Evolutionary conservation across 768 basidiomycete genomes (phyloP).

Genomic region (Kondoa subrosea): DNA sequence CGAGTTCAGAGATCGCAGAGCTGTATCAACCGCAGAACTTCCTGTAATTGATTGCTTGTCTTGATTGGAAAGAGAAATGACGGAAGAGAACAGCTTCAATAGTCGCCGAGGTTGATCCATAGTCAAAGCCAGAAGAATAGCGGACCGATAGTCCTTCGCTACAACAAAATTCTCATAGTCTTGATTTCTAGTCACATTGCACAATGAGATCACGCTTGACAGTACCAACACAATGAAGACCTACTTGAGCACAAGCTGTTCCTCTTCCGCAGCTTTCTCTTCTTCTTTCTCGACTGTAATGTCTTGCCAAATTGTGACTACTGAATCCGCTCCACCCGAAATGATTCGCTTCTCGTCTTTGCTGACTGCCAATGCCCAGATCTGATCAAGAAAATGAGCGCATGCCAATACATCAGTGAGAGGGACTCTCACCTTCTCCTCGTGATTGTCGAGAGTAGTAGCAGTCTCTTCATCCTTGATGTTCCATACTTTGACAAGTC

Average conservation of each 20-base stretch:
- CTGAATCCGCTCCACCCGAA: slow-evolving; percentile 87
- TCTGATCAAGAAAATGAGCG: slow-evolving; percentile 37
- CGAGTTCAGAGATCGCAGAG: slow-evolving; percentile 53
- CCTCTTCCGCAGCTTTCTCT: slow-evolving; percentile 56
- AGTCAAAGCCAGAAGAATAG: slow-evolving; percentile 74
- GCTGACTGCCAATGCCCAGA: slow-evolving; percentile 87
- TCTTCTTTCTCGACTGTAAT: slow-evolving; percentile 66
- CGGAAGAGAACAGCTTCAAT: slow-evolving; percentile 54
- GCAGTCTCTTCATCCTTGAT: slow-evolving; percentile 71
- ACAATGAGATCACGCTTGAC: neutral
- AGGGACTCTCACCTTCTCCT: slow-evolving; percentile 62
- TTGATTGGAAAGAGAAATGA: slow-evolving; percentile 33
- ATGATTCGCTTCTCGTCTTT: slow-evolving; percentile 67
- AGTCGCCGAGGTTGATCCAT: slow-evolving; percentile 88
- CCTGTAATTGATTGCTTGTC: slow-evolving; percentile 43
- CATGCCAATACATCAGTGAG: neutral
- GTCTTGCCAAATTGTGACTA: slow-evolving; percentile 92
- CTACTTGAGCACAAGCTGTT: slow-evolving; percentile 62
- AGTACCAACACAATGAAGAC: slow-evolving; percentile 30
- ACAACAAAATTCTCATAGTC: slow-evolving; percentile 80
- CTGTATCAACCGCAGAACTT: slow-evolving; percentile 55
- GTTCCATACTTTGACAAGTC: slow-evolving; percentile 90
- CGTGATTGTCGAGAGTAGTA: slow-evolving; percentile 84
- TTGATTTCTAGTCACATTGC: slow-evolving; percentile 56
- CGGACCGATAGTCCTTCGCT: slow-evolving; percentile 72